Base-by-base conservation (phyloP, 169 alveolate species). In the Cryptosporidium xiaoi region DNA sequence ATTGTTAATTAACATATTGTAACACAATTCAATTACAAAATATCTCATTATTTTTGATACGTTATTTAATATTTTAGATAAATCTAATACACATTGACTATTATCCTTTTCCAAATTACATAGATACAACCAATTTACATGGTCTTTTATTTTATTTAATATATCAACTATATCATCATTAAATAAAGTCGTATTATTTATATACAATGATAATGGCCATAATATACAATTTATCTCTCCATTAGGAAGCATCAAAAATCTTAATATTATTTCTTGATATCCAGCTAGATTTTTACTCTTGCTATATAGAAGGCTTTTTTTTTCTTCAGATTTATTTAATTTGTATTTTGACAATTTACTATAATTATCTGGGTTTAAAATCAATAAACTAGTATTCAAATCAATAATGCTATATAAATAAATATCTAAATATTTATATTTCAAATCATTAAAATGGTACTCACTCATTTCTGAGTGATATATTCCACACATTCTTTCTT, bases 181-280 rank as follows among this genome's bases (percentile, higher is more conserved):
- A n/a, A 62, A 27, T 53, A 58, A 8, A 18, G 12, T n/a, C 18
- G 18, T 56, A 27, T 62, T 34, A 7, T 16, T n/a, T 34, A 62
- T 31, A n/a, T 58, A 27, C 4, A 77, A 50, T 24, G 69, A 44
- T 58, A 77, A 60, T 36, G 87, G 87, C 87, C 87, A 77, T 18
- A 77, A 62, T 29, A 77, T 77, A 18, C 87, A 77, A 10, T 24
- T 60, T 31, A 77, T 77, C 5, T 77, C 87, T 2, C 71, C 87
- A 60, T 77, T 77, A 10, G 87, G 87, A n/a, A 56, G 15, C 69
- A 77, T 77, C n/a, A 77, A 62, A 77, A 77, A 77, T 40, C 87
- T 77, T 33, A 77, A 27, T 58, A 77, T 77, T 24, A 77, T 60
- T 20, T 24, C 18, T 5, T 77, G 13, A 46, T 20, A 12, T 7